Conservation (phyloP, 768 basidiomycete species). For the Hirschioporus abietinus region DNA sequence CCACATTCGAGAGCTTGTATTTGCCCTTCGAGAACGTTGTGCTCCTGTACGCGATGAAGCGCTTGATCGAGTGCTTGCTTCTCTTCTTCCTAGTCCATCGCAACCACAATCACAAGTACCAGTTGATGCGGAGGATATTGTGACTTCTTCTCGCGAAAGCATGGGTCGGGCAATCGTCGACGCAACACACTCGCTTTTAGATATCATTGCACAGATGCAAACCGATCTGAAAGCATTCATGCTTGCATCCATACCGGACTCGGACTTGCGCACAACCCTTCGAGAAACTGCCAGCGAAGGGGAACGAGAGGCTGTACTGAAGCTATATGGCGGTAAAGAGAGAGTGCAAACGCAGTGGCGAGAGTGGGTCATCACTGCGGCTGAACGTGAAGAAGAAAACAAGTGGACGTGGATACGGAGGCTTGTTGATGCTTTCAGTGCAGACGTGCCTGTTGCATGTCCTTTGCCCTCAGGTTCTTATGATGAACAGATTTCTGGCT, state of each 20-base stretch:
- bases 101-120: background rate
- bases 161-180: slow-evolving; percentile 47
- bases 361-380: background rate
- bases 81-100: background rate
- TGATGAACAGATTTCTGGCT: too few species aligned
- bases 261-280: slow-evolving; percentile 46
- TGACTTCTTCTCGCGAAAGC: slow-evolving; percentile 6
- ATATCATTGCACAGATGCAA: slow-evolving; percentile 59
- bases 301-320: slow-evolving; percentile 51
- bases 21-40: slow-evolving; percentile 52
- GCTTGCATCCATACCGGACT: slow-evolving; percentile 61
- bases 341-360: slow-evolving; percentile 20
- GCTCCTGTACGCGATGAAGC: slow-evolving; percentile 58
- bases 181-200: slow-evolving; percentile 41
- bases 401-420: slow-evolving; percentile 16
- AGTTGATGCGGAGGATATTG: background rate
- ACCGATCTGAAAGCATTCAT: slow-evolving; percentile 62
- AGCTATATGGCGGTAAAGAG: slow-evolving; percentile 39
- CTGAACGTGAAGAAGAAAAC: background rate
- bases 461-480: slow-evolving; percentile 11
- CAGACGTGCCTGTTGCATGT: slow-evolving; percentile 20
- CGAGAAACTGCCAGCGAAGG: slow-evolving; percentile 45
- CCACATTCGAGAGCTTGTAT: slow-evolving; percentile 50
- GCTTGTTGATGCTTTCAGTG: slow-evolving; percentile 20
- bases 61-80: slow-evolving; percentile 40